phyloP scores from a whole-genome alignment of 2,329 filamentous ascomycete genomes.

The Diaporthe ilicicola region DNA sequence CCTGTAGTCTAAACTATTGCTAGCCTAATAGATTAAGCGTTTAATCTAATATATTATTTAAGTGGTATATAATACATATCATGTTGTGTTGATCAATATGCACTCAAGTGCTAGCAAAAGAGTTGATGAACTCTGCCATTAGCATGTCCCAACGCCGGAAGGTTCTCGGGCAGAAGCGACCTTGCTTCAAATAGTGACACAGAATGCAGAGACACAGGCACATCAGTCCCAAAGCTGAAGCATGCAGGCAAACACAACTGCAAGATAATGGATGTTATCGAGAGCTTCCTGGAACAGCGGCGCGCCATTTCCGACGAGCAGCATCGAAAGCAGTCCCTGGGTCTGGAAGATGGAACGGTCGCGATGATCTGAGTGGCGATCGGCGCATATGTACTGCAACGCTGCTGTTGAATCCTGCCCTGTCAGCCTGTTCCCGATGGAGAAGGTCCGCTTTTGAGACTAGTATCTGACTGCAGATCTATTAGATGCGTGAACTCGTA shows the following conservation, averaged over 20 bases:
- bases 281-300: not conserved
- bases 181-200: not conserved
- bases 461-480: slow-evolving; percentile 21
- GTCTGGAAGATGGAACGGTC: not conserved
- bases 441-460: slow-evolving; percentile 19
- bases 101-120: not conserved
- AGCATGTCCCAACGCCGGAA: not conserved
- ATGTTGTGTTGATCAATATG: not conserved
- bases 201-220: not conserved
- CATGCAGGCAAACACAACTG: slow-evolving; percentile 7
- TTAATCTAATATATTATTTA: too few relatives aligned
- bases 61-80: not conserved
- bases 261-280: not conserved
- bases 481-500: slow-evolving; percentile 17
- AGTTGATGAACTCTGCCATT: not conserved
- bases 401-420: not conserved
- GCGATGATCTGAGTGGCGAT: not conserved
- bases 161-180: not conserved
- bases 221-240: not conserved
- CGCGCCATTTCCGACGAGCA: not conserved
- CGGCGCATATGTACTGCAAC: not conserved
- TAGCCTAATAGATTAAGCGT: too few relatives aligned
- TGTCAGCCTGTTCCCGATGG: not conserved
- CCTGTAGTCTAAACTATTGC: too few relatives aligned
- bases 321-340: not conserved